Percentiles rank a stretch among this genome's conserved stretches.
These are phyloP conservation scores for Alternaria triticimaculans DNA, from an alignment of 2,329 filamentous ascomycete species.

Conservation along the genomic window DNA sequence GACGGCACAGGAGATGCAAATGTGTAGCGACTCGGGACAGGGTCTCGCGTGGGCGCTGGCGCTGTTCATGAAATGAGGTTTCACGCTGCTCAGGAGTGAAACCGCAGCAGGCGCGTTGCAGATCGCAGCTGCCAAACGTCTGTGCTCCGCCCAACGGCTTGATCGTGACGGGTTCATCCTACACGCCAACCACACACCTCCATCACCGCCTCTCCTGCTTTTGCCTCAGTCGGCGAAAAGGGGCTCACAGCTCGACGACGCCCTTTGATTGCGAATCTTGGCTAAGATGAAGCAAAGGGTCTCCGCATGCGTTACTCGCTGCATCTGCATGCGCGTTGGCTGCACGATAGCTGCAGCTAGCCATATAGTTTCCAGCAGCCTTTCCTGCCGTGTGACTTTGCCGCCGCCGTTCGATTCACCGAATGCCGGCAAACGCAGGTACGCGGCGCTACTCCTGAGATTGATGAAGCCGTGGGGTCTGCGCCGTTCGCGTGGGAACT, in stretches of 20 bases:
- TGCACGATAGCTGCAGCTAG: slow-evolving; percentile 12
- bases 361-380: not conserved
- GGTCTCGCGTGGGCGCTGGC: slow-evolving; percentile 9
- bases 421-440: slow-evolving; percentile 23
- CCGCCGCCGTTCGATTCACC: slow-evolving; percentile 14
- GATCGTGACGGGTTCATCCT: slow-evolving; percentile 6
- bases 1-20: not conserved
- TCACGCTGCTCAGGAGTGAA: slow-evolving; percentile 17
- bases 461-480: slow-evolving; percentile 5
- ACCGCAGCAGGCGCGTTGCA: slow-evolving; percentile 10
- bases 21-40: slow-evolving; percentile 1
- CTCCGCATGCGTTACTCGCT: slow-evolving; percentile 8
- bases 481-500: not conserved
- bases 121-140: slow-evolving; percentile 9
- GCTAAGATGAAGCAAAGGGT: slow-evolving; percentile 10
- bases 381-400: slow-evolving; percentile 11
- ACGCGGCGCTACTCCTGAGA: slow-evolving; percentile 30
- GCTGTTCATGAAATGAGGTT: slow-evolving; percentile 11
- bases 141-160: slow-evolving; percentile 9
- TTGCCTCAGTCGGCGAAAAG: not conserved
- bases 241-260: not conserved
- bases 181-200: slow-evolving; percentile 6
- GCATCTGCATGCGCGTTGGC: slow-evolving; percentile 4
- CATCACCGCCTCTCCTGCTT: not conserved
- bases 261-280: slow-evolving; percentile 14